Percentiles rank a stretch among this genome's conserved stretches.
Evolutionary conservation across 139 green algal species (phyloP).

Genomic region (Tetradesmus lagerheimii): DNA sequence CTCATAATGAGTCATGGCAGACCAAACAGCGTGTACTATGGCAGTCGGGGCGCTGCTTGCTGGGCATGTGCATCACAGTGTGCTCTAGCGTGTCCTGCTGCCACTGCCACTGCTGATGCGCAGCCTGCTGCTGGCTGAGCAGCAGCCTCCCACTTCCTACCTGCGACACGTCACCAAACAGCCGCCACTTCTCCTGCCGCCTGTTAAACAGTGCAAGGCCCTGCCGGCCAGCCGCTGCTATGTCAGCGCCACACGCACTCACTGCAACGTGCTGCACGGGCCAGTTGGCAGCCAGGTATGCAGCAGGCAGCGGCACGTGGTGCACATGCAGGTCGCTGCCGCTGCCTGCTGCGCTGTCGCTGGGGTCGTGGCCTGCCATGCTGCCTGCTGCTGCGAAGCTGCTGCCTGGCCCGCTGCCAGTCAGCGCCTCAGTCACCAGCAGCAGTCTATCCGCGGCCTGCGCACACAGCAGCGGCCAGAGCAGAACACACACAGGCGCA

Average conservation of each 20-base stretch:
- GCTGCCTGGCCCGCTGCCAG: conserved; percentile 15
- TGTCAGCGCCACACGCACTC: conserved; percentile 71
- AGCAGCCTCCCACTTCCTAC: conserved; percentile 69
- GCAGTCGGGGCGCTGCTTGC: no score
- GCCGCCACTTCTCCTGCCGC: conserved; percentile 68
- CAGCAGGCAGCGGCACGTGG: conserved; percentile 76
- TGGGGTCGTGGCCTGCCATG: conserved; percentile 15
- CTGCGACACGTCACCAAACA: conserved; percentile 93
- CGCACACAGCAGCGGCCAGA: background rate
- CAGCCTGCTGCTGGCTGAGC: no score
- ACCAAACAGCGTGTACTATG: no score
- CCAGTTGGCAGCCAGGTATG: conserved; percentile 78
- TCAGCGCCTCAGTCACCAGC: conserved; percentile 74
- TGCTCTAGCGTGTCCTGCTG: no score
- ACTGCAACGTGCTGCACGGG: conserved; percentile 72
- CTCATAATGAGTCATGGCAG: background rate
- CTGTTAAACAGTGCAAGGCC: conserved; percentile 87
- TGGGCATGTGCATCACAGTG: no score
- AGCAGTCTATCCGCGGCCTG: conserved; percentile 87
- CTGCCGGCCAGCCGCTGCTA: conserved; percentile 85
- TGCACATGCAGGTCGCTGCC: conserved; percentile 59
- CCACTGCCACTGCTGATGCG: no score
- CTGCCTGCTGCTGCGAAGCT: conserved; percentile 26
- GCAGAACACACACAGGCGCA: background rate
- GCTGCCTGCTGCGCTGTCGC: conserved; percentile 5